These are phyloP conservation scores for Hyaloscypha variabilis DNA, from an alignment of 495 filamentous ascomycete genomes.

Conservation along the genomic window DNA sequence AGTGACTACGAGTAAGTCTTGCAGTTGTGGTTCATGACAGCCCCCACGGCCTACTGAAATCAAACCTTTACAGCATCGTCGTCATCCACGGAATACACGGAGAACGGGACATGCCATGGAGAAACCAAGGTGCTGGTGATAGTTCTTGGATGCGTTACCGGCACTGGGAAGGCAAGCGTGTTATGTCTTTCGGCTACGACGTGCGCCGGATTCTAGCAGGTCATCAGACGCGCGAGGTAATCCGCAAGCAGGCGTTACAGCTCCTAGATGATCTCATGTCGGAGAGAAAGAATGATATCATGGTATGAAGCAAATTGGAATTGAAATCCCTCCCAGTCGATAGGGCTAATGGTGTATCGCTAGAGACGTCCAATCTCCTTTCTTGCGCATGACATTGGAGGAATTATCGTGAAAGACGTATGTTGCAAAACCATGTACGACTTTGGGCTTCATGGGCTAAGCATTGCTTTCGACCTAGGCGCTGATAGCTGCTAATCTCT, in stretches of 20 bases:
- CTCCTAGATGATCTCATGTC: slow-evolving; percentile 14
- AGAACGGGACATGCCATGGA: slow-evolving; percentile 6
- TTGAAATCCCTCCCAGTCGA: slow-evolving; percentile 6
- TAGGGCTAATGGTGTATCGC: slow-evolving; percentile 3
- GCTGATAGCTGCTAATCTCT: not conserved
- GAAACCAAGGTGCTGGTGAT: not conserved
- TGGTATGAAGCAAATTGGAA: slow-evolving; percentile 6
- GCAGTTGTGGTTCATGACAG: not conserved
- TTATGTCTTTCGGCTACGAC: slow-evolving; percentile 4
- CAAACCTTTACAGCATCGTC: not conserved
- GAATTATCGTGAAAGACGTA: slow-evolving; percentile 30
- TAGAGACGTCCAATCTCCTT: slow-evolving; percentile 29
- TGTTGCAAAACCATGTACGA: not conserved
- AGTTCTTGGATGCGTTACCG: slow-evolving; percentile 2
- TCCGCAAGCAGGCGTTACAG: slow-evolving; percentile 9
- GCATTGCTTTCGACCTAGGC: slow-evolving; percentile 1
- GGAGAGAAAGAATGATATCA: slow-evolving; percentile 7
- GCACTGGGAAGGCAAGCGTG: slow-evolving; percentile 1
- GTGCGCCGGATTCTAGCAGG: slow-evolving; percentile 2
- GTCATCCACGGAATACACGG: not conserved
- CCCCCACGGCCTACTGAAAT: not conserved
- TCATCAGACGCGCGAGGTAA: slow-evolving; percentile 1
- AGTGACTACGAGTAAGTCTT: slow-evolving; percentile 6
- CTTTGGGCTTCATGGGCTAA: slow-evolving; percentile 12
- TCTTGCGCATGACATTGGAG: slow-evolving; percentile 31